phyloP scores from a whole-genome alignment of 176 grass and related monocot species.

The Oryza australiensis region DNA sequence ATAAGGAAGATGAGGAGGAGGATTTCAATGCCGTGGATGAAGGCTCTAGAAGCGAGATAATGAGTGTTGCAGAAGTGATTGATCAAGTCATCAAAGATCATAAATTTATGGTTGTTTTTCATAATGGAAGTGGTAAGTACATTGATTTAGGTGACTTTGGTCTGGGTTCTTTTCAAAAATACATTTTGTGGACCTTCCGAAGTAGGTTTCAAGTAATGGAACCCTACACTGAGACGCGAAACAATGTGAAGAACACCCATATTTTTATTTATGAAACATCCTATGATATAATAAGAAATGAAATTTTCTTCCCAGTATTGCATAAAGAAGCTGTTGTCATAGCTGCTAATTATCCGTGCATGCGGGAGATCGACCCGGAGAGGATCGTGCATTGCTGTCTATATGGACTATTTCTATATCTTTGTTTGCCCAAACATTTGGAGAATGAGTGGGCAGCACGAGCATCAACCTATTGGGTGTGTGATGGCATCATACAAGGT shows the following conservation, averaged over 20 bases:
- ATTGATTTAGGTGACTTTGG: neutral
- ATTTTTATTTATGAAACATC: neutral
- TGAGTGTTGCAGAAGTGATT: neutral
- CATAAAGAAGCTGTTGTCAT: neutral
- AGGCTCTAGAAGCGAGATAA: neutral
- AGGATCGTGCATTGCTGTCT: neutral
- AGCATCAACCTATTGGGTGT: neutral
- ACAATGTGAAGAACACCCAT: neutral
- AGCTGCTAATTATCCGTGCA: neutral
- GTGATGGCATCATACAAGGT: constrained; percentile 9
- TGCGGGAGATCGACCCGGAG: neutral
- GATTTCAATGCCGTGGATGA: neutral
- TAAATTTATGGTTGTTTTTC: neutral
- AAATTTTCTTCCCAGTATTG: neutral
- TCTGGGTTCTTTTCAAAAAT: too few species aligned
- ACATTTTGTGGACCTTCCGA: neutral
- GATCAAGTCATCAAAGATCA: rapidly evolving
- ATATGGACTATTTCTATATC: neutral
- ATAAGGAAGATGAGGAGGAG: neutral
- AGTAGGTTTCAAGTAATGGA: neutral
- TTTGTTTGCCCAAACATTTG: neutral
- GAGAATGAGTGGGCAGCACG: neutral
- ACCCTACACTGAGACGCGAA: rapidly evolving
- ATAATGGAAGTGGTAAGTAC: neutral
- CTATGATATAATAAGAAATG: neutral